Evolutionary conservation across 345 rosid species (phyloP).

Genomic region (Linum usitatissimum): DNA sequence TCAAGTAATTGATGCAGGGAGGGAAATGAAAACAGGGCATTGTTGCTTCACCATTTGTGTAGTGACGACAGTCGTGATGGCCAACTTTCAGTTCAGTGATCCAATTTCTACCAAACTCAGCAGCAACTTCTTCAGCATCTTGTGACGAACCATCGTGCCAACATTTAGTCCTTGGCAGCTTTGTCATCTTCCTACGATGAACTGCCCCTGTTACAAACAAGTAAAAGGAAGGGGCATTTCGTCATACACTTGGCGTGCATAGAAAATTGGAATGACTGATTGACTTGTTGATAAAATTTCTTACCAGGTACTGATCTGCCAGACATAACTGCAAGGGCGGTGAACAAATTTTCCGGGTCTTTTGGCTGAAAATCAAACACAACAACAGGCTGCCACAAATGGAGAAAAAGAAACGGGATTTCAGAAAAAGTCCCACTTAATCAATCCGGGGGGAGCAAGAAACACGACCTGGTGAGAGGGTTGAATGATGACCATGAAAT

Average conservation of each 20-base stretch:
- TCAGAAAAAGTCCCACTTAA: not conserved
- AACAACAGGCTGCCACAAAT: not conserved
- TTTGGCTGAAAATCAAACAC: slow-evolving; percentile 55
- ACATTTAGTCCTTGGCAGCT: slow-evolving; percentile 51
- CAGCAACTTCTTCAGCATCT: slow-evolving; percentile 40
- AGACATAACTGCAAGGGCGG: slow-evolving; percentile 42
- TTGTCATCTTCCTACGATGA: slow-evolving; percentile 36
- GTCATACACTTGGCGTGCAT: not conserved
- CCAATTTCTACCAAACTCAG: slow-evolving; percentile 43
- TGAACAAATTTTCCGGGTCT: slow-evolving; percentile 41
- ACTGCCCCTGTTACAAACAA: slow-evolving; percentile 34
- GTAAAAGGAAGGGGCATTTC: not conserved
- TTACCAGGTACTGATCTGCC: slow-evolving; percentile 46
- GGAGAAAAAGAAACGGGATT: not conserved
- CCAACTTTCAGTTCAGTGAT: slow-evolving; percentile 55
- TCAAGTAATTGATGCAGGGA: too few relatives aligned
- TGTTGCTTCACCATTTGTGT: slow-evolving; percentile 47
- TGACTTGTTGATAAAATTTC: not conserved
- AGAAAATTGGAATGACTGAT: not conserved
- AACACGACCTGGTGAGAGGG: slow-evolving; percentile 35
- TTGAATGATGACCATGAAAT: slow-evolving; percentile 52
- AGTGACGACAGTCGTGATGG: slow-evolving; percentile 61
- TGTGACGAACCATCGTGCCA: slow-evolving; percentile 60
- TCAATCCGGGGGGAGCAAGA: too few relatives aligned
- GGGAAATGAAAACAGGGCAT: not conserved